phyloP scores from a whole-genome alignment of 2,329 filamentous ascomycete species.

The Mycosphaerella sp. region DNA sequence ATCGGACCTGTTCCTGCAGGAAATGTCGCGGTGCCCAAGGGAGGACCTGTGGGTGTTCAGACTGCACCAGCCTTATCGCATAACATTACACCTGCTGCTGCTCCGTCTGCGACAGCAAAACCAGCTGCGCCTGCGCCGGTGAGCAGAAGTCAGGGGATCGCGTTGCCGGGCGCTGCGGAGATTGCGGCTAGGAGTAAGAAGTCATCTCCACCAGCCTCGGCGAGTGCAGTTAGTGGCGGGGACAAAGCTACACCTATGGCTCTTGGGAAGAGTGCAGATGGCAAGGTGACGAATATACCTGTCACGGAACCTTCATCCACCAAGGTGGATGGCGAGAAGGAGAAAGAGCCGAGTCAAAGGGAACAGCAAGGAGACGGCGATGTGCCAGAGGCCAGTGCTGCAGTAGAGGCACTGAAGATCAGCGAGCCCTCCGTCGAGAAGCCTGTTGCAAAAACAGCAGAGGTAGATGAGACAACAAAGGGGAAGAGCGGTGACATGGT shows the following conservation, averaged over 20 bases:
- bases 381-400: not conserved
- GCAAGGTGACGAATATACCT: not conserved
- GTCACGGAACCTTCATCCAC: no score
- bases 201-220: no score
- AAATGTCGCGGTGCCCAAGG: conserved; percentile 23
- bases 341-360: not conserved
- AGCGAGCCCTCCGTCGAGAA: not conserved
- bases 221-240: no score
- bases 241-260: no score
- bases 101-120: conserved; percentile 8
- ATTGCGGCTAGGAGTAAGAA: conserved; percentile 23
- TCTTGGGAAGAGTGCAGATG: not conserved
- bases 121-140: conserved; percentile 24
- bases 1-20: conserved; percentile 51
- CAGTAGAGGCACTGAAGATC: not conserved
- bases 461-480: conserved; percentile 2
- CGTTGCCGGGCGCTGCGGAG: conserved; percentile 33
- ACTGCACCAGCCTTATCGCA: conserved; percentile 24
- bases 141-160: conserved; percentile 22
- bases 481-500: conserved; percentile 14
- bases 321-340: not conserved
- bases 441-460: conserved; percentile 1
- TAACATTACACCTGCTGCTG: conserved; percentile 6
- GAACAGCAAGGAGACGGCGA: not conserved
- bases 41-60: conserved; percentile 26